phyloP scores from a whole-genome alignment of 23 red algal genomes.

The Gracilaria caudata region DNA sequence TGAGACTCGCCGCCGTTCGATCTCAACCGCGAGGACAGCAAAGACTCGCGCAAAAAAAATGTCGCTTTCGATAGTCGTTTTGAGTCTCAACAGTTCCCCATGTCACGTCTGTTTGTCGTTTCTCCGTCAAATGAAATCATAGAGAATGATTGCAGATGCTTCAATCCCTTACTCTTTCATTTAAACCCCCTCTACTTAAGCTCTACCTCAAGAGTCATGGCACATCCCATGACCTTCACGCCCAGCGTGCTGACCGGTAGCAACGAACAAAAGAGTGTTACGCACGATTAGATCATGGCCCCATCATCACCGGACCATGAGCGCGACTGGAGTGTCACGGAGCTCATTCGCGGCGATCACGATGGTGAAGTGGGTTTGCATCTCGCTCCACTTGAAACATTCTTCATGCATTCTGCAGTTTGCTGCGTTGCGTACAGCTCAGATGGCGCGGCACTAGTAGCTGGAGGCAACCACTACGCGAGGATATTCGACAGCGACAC shows the following conservation, averaged over 20 bases:
- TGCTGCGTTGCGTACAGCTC: neutral
- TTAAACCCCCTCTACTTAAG: neutral
- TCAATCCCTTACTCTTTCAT: neutral
- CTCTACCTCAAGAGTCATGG: neutral
- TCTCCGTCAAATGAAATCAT: neutral
- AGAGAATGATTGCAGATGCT: neutral
- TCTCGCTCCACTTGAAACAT: neutral
- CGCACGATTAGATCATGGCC: neutral
- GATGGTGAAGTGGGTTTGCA: neutral
- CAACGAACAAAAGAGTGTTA: neutral
- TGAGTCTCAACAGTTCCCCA: neutral
- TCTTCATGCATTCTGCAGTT: neutral
- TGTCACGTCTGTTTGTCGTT: neutral
- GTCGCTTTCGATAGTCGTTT: neutral
- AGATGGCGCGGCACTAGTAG: neutral
- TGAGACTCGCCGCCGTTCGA: conserved; percentile 2
- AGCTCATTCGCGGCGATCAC: neutral
- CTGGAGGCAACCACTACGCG: neutral
- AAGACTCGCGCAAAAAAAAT: neutral
- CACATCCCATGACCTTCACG: neutral
- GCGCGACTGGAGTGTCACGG: neutral
- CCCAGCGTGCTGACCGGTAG: neutral
- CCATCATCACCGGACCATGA: neutral
- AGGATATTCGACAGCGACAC: neutral
- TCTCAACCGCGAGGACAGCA: neutral